phyloP scores from a whole-genome alignment of 192 early-diverging fungal genomes.

The Entomortierella chlamydospora region DNA sequence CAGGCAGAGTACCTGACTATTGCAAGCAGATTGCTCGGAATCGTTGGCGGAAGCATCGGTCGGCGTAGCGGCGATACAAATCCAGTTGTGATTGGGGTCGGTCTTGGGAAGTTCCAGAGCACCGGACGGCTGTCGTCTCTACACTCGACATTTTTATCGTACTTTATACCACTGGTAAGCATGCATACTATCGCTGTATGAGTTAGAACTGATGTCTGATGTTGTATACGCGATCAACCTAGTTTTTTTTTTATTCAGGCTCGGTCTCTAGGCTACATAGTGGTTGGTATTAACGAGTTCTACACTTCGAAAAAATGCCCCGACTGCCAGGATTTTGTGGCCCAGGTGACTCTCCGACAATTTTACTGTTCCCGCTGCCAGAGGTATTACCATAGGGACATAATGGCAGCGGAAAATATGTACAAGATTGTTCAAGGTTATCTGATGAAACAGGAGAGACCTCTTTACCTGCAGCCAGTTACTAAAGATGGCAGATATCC shows the following conservation, averaged over 20 bases:
- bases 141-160: slow-evolving; percentile 5
- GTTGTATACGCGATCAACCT: not conserved
- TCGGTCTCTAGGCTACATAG: slow-evolving; percentile 9
- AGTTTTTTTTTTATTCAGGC: slow-evolving; percentile 7
- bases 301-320: slow-evolving; percentile 13
- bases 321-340: not conserved
- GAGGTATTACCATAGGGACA: slow-evolving; percentile 3
- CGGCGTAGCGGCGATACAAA: not conserved
- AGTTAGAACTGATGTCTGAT: not conserved
- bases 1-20: slow-evolving; percentile 21
- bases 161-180: slow-evolving; percentile 9
- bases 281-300: slow-evolving; percentile 11
- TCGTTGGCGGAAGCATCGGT: slow-evolving; percentile 10
- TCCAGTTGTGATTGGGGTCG: slow-evolving; percentile 12
- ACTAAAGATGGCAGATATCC: slow-evolving; percentile 8
- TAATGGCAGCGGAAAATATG: slow-evolving; percentile 19
- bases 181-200: not conserved
- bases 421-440: slow-evolving; percentile 8
- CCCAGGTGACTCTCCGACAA: slow-evolving; percentile 7
- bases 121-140: not conserved
- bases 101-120: slow-evolving; percentile 10
- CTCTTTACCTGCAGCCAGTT: not conserved
- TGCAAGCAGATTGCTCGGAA: slow-evolving; percentile 8
- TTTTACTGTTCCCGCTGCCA: slow-evolving; percentile 1
- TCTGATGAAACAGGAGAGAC: slow-evolving; percentile 1